These are phyloP conservation scores for Trametes sanguinea DNA, from an alignment of 768 basidiomycete species.

Conservation along the genomic window DNA sequence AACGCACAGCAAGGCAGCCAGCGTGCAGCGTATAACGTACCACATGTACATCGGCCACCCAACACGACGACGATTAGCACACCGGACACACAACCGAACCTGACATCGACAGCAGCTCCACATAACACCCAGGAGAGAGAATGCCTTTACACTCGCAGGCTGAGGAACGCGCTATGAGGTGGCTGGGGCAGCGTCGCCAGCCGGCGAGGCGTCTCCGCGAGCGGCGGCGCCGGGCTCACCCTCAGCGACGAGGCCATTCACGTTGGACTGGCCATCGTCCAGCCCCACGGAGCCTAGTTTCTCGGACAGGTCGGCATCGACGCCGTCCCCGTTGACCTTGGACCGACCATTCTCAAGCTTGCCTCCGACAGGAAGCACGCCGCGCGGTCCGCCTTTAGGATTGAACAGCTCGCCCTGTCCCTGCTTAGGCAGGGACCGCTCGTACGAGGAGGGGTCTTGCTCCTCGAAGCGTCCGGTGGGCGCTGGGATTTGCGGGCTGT, in stretches of 20 bases:
- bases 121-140: background rate
- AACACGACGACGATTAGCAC: constrained; percentile 12
- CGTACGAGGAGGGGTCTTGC: constrained; percentile 43
- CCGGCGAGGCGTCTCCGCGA: background rate
- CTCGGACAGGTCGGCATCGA: constrained; percentile 6
- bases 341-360: constrained; percentile 2
- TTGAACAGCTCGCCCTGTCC: constrained; percentile 39
- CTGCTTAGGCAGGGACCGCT: constrained; percentile 49
- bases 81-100: constrained; percentile 8
- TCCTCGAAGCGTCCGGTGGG: constrained; percentile 43
- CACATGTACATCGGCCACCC: constrained; percentile 19
- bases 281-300: constrained; percentile 17
- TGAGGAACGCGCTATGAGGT: constrained; percentile 7
- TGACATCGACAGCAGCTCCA: constrained; percentile 11
- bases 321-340: constrained; percentile 1
- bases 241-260: background rate
- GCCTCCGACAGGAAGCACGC: background rate
- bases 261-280: background rate
- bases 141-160: background rate
- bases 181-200: background rate
- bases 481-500: constrained; percentile 26
- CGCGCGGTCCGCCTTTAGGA: constrained; percentile 31
- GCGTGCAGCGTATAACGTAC: constrained; percentile 21
- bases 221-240: background rate
- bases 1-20: constrained; percentile 26